Evolutionary conservation across 805 yeast species (phyloP), one percentile per base, ranked within the genome.

Genomic region (Cyberlindnera euphorbiiphila): DNA sequence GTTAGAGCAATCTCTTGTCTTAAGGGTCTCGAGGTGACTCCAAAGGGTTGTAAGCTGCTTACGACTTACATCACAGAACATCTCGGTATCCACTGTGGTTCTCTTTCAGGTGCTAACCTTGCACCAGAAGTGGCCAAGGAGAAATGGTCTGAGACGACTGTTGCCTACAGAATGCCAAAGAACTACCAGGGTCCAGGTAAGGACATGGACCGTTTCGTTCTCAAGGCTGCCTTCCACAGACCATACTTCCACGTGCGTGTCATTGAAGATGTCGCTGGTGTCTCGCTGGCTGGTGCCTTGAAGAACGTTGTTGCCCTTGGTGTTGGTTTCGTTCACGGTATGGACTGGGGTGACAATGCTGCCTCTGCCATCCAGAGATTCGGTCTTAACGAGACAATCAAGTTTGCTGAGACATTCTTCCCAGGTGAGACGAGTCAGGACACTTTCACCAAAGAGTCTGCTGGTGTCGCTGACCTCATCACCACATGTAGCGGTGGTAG

Each of bases 281-380:
- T 88, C 41, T 86, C 96, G 3, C 76, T 93, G 44, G 95, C 96
- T 29, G 98, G 98, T 60, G 98, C 98, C 9, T 75, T 93, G 64
- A 93, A 93, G 70, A 93, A 93, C 66, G 85, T 93, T 36, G 91
- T 91, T 46, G 98, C 98, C 25, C 70, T 88, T 57, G 94, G 96
- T 47, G 96, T 94, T 45, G 98, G 98, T 39, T 85, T 93, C 59
- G 98, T 91, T 46, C 95, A 87, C 65, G 98, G 98, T 53, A 74
- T 85, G 47, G 96, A 95, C 47, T 93, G 98, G 98, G 98, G 98
- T 63, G 96, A 88, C 65, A 93, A 93, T 62, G 98, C 98, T 48
- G 88, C 91, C 65, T 83, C 98, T 39, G 98, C 98, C 29, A 81
- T 93, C 54, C 94, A 91, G 89, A 78, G 98, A 68, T 83, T 91